Conservation (phyloP, 352 stramenopile genomes). For the Phytophthora pini region DNA sequence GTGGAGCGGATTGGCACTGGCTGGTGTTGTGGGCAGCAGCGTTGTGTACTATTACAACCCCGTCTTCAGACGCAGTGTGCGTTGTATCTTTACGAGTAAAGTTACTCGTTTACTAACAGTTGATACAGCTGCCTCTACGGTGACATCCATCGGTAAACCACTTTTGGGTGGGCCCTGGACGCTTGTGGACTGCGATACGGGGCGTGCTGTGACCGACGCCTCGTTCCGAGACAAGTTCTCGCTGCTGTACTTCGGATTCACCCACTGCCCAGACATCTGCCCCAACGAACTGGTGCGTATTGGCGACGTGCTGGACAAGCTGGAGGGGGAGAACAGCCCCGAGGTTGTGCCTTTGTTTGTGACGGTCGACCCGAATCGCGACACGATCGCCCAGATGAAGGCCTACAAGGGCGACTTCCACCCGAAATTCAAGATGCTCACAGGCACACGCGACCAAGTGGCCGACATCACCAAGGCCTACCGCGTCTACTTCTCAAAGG, state of each 20-base stretch:
- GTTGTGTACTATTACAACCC: conserved; percentile 88
- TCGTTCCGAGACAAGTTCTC: conserved; percentile 93
- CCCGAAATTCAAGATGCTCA: conserved; percentile 87
- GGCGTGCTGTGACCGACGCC: conserved; percentile 87
- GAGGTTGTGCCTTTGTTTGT: conserved; percentile 95
- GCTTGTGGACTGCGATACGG: conserved; percentile 89
- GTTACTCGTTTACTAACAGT: neutral
- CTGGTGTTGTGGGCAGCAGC: conserved; percentile 62
- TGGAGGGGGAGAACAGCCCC: conserved; percentile 63
- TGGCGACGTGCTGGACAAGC: conserved; percentile 92
- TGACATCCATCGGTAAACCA: conserved; percentile 90
- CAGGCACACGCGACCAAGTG: conserved; percentile 93
- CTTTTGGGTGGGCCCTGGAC: conserved; percentile 92
- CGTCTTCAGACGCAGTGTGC: conserved; percentile 81
- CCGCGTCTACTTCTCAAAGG: conserved; percentile 98
- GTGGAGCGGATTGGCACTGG: conserved; percentile 79
- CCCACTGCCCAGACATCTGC: conserved; percentile 99
- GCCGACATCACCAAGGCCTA: conserved; percentile 97
- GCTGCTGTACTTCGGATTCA: conserved; percentile 99
- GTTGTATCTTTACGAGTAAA: neutral
- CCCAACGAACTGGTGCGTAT: conserved; percentile 99
- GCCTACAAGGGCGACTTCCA: conserved; percentile 94
- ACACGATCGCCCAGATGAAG: conserved; percentile 96
- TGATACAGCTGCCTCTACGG: conserved; percentile 70
- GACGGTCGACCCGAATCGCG: conserved; percentile 96